Percentiles rank a stretch among this genome's conserved stretches.
phyloP scores from a whole-genome alignment of 768 basidiomycete species.

The Mycena metata region DNA sequence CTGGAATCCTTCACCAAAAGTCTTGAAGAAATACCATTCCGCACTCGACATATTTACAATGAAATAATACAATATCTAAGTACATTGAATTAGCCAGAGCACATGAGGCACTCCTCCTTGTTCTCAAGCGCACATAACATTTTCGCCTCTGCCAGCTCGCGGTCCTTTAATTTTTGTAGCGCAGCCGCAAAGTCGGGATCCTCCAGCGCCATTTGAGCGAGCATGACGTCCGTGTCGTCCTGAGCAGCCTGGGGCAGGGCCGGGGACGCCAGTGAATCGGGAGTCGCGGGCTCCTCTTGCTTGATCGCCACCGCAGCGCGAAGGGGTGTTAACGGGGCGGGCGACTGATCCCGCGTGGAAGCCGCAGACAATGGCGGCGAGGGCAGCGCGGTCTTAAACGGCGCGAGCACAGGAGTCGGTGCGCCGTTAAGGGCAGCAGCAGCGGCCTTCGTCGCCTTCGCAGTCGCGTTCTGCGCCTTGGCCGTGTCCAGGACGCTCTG shows the following conservation, averaged over 20 bases:
- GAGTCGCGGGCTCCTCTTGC: constrained; percentile 1
- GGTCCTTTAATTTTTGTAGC: constrained; percentile 74
- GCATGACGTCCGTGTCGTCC: constrained; percentile 59
- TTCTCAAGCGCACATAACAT: constrained; percentile 90
- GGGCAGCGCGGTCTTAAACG: constrained; percentile 27
- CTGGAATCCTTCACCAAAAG: too few relatives aligned
- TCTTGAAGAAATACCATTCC: constrained; percentile 1
- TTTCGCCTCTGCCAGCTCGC: constrained; percentile 85
- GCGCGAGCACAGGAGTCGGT: constrained; percentile 43
- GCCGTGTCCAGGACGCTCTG: constrained; percentile 79
- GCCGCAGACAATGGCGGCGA: constrained; percentile 48
- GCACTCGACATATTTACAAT: background rate
- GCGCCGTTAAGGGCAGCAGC: constrained; percentile 11
- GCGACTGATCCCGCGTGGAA: constrained; percentile 34
- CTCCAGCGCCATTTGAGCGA: constrained; percentile 65
- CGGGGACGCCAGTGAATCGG: background rate
- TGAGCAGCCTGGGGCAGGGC: constrained; percentile 40
- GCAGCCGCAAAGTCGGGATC: constrained; percentile 87
- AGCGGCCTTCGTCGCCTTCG: constrained; percentile 40
- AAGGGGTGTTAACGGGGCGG: constrained; percentile 26
- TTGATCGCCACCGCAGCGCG: constrained; percentile 24
- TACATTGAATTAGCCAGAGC: constrained; percentile 69
- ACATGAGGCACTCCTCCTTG: constrained; percentile 95
- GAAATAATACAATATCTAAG: background rate
- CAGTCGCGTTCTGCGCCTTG: constrained; percentile 58